A percentile compares a stretch with the other conserved stretches of the same genome.
phyloP scores from a whole-genome alignment of 2,329 filamentous ascomycete species.

The Colletotrichum camelliae region DNA sequence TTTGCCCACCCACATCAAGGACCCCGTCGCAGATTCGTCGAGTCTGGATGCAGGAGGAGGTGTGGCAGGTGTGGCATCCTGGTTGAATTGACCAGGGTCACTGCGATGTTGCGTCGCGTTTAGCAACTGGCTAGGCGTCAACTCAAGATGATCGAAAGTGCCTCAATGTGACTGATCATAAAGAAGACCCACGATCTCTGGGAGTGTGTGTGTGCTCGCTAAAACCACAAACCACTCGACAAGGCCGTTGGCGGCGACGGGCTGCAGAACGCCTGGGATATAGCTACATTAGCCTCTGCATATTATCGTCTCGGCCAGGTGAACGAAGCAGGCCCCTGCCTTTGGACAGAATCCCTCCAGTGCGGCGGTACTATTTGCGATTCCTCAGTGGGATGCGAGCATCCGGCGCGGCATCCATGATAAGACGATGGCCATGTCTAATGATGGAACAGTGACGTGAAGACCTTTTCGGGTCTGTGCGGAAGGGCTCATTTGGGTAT shows the following conservation, averaged over 20 bases:
- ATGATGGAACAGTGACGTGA: neutral
- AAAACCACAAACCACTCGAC: neutral
- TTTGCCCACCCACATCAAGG: neutral
- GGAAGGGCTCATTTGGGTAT: neutral
- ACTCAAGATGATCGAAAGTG: neutral
- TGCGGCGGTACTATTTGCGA: neutral
- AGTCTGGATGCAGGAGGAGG: neutral
- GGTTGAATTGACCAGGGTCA: neutral
- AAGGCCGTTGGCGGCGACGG: neutral
- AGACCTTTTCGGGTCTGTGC: neutral
- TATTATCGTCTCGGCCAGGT: neutral
- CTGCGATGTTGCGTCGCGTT: neutral
- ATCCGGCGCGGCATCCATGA: neutral
- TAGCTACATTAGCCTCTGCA: neutral
- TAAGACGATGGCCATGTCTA: neutral
- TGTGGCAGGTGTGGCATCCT: neutral
- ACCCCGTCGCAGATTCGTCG: neutral
- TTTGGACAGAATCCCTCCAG: neutral
- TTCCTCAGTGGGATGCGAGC: neutral
- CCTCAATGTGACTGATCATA: slow-evolving; percentile 12
- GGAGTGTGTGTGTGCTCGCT: neutral
- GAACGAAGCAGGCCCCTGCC: neutral
- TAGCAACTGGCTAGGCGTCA: neutral
- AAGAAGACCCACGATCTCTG: neutral
- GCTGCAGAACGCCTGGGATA: neutral